Conservation (phyloP, 441 rosid genomes). For the Iberis amara region DNA sequence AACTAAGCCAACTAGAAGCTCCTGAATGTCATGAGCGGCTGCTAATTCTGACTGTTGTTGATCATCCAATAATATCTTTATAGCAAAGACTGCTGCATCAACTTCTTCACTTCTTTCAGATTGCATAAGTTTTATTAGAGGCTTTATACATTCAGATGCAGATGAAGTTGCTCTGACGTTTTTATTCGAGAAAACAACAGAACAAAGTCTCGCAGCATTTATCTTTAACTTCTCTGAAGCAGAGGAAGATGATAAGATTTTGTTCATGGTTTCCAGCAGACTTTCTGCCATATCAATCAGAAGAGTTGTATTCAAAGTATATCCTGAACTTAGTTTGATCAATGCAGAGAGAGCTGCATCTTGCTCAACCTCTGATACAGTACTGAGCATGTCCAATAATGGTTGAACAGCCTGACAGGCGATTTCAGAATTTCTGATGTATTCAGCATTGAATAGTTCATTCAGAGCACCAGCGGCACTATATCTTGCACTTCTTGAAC, state of each 20-base stretch:
- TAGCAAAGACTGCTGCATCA: constrained; percentile 83
- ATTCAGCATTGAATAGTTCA: constrained; percentile 90
- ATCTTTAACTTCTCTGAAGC: constrained; percentile 84
- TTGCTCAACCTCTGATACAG: constrained; percentile 91
- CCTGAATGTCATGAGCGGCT: constrained; percentile 85
- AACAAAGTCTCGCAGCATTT: constrained; percentile 94
- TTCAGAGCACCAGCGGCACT: constrained; percentile 96
- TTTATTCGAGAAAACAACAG: constrained; percentile 80
- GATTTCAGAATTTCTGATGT: constrained; percentile 77
- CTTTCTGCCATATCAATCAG: constrained; percentile 90
- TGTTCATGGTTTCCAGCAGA: constrained; percentile 85
- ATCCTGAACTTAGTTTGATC: constrained; percentile 82
- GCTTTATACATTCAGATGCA: constrained; percentile 89
- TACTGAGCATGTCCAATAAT: constrained; percentile 83
- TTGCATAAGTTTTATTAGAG: constrained; percentile 84
- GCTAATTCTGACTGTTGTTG: constrained; percentile 94
- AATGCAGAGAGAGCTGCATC: constrained; percentile 93
- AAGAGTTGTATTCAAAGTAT: constrained; percentile 76
- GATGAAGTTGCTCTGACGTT: constrained; percentile 81
- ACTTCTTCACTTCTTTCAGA: constrained; percentile 84
- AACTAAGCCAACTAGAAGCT: constrained; percentile 94
- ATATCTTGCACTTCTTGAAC: constrained; percentile 88
- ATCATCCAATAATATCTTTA: constrained; percentile 85
- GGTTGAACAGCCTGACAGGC: constrained; percentile 95
- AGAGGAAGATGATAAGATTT: constrained; percentile 83